phyloP scores from a whole-genome alignment of 2,329 filamentous ascomycete species.

The Diaporthe sp. region DNA sequence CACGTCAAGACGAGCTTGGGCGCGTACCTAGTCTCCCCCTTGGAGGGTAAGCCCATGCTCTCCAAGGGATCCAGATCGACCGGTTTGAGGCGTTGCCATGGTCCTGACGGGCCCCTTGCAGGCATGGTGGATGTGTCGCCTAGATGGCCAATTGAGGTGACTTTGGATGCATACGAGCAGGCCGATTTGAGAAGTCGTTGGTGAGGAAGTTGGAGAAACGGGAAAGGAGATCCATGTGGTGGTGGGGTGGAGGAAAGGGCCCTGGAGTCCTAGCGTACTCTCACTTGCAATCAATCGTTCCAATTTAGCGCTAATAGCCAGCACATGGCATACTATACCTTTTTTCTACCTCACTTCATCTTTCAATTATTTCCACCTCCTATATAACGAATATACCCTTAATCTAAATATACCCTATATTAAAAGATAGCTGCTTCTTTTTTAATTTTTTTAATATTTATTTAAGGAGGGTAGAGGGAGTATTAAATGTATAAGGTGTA shows the following conservation, averaged over 20 bases:
- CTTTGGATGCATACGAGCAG: neutral
- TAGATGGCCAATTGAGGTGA: neutral
- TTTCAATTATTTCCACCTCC: no score
- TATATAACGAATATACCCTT: no score
- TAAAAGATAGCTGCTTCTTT: no score
- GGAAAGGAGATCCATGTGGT: neutral
- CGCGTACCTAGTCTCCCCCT: constrained; percentile 85
- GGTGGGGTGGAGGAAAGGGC: neutral
- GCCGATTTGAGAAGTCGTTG: neutral
- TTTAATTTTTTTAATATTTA: no score
- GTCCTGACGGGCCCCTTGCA: constrained; percentile 60
- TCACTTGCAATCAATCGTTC: no score
- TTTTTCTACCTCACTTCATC: no score
- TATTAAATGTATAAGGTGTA: no score
- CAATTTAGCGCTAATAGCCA: no score
- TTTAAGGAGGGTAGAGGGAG: no score
- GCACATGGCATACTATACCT: no score
- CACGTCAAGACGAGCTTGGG: constrained; percentile 3
- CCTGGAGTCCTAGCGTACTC: neutral
- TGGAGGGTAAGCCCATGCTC: constrained; percentile 86
- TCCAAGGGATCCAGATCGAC: constrained; percentile 83
- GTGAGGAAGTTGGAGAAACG: constrained; percentile 10
- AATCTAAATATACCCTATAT: no score
- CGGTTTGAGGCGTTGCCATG: constrained; percentile 81
- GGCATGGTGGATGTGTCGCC: constrained; percentile 36